phyloP scores from a whole-genome alignment of 2,329 filamentous ascomycete species.

The Cordyceps sp. region DNA sequence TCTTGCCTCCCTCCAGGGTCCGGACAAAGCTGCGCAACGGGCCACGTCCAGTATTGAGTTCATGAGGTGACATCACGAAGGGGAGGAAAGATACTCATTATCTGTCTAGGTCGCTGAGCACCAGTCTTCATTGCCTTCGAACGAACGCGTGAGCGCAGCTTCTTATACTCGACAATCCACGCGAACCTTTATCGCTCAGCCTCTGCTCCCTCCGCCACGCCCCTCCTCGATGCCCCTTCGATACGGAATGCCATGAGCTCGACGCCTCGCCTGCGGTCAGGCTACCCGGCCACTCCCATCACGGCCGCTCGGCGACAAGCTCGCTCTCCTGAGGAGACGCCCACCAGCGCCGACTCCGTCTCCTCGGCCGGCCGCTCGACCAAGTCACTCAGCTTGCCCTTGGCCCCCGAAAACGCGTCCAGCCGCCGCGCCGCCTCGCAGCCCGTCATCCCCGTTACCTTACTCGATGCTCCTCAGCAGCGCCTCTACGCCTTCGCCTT shows the following conservation, averaged over 20 bases:
- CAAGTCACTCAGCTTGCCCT: slow-evolving; percentile 22
- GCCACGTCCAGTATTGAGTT: too few relatives aligned
- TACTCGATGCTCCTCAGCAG: slow-evolving; percentile 83
- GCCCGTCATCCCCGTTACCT: slow-evolving; percentile 63
- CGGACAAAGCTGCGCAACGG: too few relatives aligned
- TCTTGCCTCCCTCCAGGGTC: too few relatives aligned
- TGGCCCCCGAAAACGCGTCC: slow-evolving; percentile 26
- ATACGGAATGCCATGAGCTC: slow-evolving; percentile 59
- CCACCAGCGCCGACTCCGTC: slow-evolving; percentile 13
- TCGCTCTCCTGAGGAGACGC: slow-evolving; percentile 14
- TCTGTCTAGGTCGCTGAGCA: too few relatives aligned
- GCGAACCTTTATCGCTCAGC: not conserved
- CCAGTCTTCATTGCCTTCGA: too few relatives aligned
- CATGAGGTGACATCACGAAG: too few relatives aligned
- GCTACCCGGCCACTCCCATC: slow-evolving; percentile 61
- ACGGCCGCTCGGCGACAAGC: slow-evolving; percentile 22
- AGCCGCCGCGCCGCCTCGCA: slow-evolving; percentile 13
- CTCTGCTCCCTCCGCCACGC: not conserved
- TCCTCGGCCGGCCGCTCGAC: slow-evolving; percentile 13
- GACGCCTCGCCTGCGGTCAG: slow-evolving; percentile 69
- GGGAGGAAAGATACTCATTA: too few relatives aligned
- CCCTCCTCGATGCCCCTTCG: slow-evolving; percentile 4
- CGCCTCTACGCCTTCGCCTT: slow-evolving; percentile 73
- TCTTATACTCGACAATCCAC: not conserved
- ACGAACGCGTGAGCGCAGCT: too few relatives aligned